Conservation (phyloP, 2,329 filamentous ascomycete genomes). For the Fusarium buharicum region DNA sequence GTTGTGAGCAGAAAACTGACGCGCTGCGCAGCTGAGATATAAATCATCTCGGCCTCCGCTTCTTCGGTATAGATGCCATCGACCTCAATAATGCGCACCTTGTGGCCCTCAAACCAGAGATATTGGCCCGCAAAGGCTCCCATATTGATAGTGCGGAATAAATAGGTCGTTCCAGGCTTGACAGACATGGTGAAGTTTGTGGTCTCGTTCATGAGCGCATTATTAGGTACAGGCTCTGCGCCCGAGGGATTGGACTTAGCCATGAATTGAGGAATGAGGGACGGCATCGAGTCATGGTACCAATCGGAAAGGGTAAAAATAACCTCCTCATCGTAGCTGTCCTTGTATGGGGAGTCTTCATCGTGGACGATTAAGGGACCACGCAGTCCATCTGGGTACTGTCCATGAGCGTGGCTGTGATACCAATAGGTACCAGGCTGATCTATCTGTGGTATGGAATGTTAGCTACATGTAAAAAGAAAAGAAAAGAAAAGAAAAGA, state of each 20-base stretch:
- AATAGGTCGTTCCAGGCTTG: constrained; percentile 74
- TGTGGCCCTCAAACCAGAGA: constrained; percentile 73
- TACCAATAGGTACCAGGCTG: constrained; percentile 85
- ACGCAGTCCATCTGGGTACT: constrained; percentile 77
- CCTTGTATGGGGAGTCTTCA: constrained; percentile 65
- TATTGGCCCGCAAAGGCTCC: constrained; percentile 76
- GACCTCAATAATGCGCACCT: constrained; percentile 76
- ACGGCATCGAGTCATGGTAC: constrained; percentile 71
- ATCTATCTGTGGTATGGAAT: constrained; percentile 57
- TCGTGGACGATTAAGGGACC: constrained; percentile 74
- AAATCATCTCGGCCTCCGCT: constrained; percentile 69
- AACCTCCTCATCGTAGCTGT: constrained; percentile 70
- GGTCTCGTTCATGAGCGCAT: constrained; percentile 77
- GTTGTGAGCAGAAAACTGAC: constrained; percentile 71
- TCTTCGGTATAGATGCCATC: constrained; percentile 76
- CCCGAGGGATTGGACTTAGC: constrained; percentile 65
- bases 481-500: too few species aligned
- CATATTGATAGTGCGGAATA: constrained; percentile 77
- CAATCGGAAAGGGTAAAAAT: constrained; percentile 74
- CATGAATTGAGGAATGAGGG: constrained; percentile 61
- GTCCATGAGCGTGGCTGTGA: constrained; percentile 73
- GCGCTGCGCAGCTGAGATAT: constrained; percentile 74
- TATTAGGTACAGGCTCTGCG: constrained; percentile 73
- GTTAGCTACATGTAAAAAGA: constrained; percentile 1
- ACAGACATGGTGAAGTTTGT: constrained; percentile 68